A percentile compares a stretch with the other conserved stretches of the same genome.
phyloP scores from a whole-genome alignment of 306 rosid species.

The Carpinus fangiana region DNA sequence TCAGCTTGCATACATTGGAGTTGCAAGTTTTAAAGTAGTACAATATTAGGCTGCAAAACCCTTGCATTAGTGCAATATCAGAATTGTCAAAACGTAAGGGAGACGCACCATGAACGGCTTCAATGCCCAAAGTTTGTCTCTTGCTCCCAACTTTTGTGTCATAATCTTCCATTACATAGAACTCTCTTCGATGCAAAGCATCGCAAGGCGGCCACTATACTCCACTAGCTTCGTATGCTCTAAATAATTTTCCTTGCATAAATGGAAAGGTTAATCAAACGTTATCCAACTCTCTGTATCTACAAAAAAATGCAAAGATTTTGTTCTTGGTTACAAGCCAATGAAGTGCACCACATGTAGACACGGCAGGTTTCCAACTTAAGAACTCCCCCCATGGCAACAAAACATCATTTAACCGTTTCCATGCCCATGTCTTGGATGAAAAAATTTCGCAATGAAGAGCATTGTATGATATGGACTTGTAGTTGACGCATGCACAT shows the following conservation, averaged over 20 bases:
- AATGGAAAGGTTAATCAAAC: background rate
- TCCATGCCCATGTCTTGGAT: conserved; percentile 8
- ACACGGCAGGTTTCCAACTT: background rate
- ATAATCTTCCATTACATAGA: background rate
- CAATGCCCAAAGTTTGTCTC: background rate
- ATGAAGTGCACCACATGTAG: background rate
- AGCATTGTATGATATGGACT: too few relatives aligned
- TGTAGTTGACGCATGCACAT: background rate
- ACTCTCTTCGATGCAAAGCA: background rate
- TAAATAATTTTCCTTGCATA: background rate
- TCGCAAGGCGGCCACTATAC: conserved; percentile 9
- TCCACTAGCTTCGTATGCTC: background rate
- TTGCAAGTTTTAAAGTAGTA: background rate
- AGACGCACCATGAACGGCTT: background rate
- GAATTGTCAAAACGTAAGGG: background rate
- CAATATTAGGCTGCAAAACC: background rate
- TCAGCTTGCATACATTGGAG: too few relatives aligned
- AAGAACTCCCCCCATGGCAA: too few relatives aligned
- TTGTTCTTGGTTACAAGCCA: background rate
- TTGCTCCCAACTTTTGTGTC: background rate
- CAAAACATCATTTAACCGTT: background rate
- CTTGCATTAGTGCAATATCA: background rate
- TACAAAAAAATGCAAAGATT: background rate
- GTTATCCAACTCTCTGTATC: conserved; percentile 5
- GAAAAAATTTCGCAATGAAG: background rate